A percentile compares a stretch with the other conserved stretches of the same genome.
These are phyloP conservation scores for Astrocystis sublimbata DNA, from an alignment of 495 filamentous ascomycete species.

Conservation along the genomic window DNA sequence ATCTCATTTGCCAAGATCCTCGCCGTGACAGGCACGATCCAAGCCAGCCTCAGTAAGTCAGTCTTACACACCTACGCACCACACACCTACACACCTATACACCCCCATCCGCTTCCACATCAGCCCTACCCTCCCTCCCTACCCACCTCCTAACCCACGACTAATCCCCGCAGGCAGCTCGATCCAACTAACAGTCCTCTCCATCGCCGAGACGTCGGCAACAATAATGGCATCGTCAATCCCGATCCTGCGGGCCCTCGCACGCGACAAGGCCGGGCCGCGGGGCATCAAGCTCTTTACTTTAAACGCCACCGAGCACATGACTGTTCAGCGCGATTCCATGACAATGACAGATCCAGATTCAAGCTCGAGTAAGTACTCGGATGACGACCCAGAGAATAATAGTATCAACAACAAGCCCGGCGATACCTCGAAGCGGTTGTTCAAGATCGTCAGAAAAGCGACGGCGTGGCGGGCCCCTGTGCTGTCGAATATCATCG, in stretches of 20 bases:
- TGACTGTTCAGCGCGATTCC: not conserved
- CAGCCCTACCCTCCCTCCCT: no score
- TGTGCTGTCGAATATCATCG: constrained; percentile 9
- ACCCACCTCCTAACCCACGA: no score
- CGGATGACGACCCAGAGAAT: not conserved
- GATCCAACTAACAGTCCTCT: constrained; percentile 32
- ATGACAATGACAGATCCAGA: no score
- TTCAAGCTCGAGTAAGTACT: no score
- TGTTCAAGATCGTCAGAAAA: not conserved
- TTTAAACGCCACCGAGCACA: constrained; percentile 2
- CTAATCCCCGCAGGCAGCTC: constrained; percentile 1
- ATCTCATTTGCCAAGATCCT: constrained; percentile 31
- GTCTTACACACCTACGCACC: no score
- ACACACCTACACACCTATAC: no score
- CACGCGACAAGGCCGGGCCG: constrained; percentile 22
- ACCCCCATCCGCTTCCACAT: no score
- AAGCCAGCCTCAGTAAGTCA: constrained; percentile 8
- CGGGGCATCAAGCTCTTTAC: constrained; percentile 3
- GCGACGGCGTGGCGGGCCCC: not conserved
- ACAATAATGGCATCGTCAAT: constrained; percentile 37
- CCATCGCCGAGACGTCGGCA: constrained; percentile 31
- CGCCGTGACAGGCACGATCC: constrained; percentile 34
- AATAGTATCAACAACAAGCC: no score
- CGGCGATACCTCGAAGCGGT: not conserved
- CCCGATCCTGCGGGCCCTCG: constrained; percentile 32